Conservation (phyloP, 176 grass and related monocot species). For the Rhipidocladum racemiflorum region DNA sequence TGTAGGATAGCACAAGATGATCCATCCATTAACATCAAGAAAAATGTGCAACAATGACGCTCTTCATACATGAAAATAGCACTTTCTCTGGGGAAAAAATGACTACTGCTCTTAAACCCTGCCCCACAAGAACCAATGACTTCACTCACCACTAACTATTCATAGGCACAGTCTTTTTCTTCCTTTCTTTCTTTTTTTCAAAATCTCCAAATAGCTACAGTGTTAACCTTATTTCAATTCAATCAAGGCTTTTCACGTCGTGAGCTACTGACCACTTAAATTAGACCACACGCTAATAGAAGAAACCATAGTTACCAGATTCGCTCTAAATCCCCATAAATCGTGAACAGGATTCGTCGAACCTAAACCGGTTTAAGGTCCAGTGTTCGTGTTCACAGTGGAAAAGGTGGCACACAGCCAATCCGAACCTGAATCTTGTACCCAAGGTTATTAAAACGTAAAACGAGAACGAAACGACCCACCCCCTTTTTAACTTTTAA, state of each 20-base stretch:
- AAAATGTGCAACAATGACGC: background rate
- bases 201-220: background rate
- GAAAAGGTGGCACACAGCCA: no score
- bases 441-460: no score
- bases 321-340: no score
- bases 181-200: no score
- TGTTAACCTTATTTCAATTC: background rate
- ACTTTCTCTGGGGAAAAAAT: background rate
- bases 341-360: no score
- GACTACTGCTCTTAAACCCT: background rate
- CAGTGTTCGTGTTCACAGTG: no score
- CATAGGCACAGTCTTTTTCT: background rate
- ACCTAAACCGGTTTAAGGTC: no score
- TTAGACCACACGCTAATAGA: slow-evolving; percentile 3
- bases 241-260: background rate
- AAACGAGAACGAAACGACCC: no score
- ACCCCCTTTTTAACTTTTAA: no score
- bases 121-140: background rate
- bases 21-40: slow-evolving; percentile 33
- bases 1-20: slow-evolving; percentile 43
- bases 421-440: no score
- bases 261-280: background rate
- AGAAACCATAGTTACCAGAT: no score
- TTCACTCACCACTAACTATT: background rate
- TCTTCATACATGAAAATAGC: background rate